These are phyloP conservation scores for Durusdinium trenchii DNA, from an alignment of 73 alveolate species.

Conservation along the genomic window DNA sequence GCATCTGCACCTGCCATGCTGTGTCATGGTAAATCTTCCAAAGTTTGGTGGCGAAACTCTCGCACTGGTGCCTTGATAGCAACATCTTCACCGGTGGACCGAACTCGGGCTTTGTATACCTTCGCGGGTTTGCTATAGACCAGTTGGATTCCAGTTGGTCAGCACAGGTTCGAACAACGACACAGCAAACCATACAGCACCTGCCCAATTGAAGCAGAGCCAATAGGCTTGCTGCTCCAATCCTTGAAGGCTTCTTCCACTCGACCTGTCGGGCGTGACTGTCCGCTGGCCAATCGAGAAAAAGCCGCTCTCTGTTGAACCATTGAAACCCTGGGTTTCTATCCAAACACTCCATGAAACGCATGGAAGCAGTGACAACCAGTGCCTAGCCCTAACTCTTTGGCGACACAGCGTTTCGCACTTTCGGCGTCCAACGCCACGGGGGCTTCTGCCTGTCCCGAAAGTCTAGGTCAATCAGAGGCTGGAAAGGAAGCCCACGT, in stretches of 20 bases:
- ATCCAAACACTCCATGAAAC: too few relatives aligned
- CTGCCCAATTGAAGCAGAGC: conserved; percentile 88
- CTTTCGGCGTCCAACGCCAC: conserved; percentile 40
- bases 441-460: conserved; percentile 62
- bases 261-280: neutral
- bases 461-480: too few relatives aligned
- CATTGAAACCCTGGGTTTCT: too few relatives aligned
- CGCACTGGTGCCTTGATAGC: conserved; percentile 54
- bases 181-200: neutral
- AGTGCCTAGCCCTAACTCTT: conserved; percentile 65
- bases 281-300: too few relatives aligned
- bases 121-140: neutral
- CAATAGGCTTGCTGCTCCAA: conserved; percentile 77
- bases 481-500: too few relatives aligned
- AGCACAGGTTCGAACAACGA: neutral
- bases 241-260: conserved; percentile 71
- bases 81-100: conserved; percentile 70
- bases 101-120: conserved; percentile 68
- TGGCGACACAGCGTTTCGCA: conserved; percentile 52
- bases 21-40: neutral
- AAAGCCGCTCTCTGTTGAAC: too few relatives aligned
- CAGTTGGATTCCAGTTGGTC: neutral
- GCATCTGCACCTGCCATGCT: conserved; percentile 79
- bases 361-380: neutral
- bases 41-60: neutral